Evolutionary conservation across 179 eudicot genomes (phyloP).

Genomic region (Actinidia chinensis): DNA sequence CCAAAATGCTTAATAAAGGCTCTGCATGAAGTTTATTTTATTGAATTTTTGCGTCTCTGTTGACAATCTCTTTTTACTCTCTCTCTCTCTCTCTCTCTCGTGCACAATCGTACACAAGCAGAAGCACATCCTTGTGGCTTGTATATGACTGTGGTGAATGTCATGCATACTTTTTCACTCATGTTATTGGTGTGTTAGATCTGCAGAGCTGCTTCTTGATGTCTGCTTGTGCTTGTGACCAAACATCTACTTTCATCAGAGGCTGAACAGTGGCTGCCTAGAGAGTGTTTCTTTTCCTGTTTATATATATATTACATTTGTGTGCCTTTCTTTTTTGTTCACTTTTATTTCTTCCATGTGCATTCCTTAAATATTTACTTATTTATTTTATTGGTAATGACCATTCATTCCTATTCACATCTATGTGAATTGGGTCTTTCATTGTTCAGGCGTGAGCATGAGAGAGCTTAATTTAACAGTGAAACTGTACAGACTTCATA

Average conservation of each 20-base stretch:
- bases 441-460: constrained; percentile 83
- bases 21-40: constrained; percentile 8
- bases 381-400: background rate
- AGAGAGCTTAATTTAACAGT: constrained; percentile 50
- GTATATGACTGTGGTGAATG: background rate
- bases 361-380: background rate
- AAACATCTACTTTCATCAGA: background rate
- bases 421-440: background rate
- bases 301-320: background rate
- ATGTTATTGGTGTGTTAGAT: background rate
- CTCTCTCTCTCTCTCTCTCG: background rate
- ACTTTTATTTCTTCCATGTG: background rate
- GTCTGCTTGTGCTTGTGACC: background rate
- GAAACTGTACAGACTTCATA: constrained; percentile 40
- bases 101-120: background rate
- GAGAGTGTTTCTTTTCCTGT: background rate
- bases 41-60: background rate
- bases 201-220: background rate
- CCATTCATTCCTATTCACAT: background rate
- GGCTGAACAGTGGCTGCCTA: background rate
- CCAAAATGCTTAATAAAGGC: background rate
- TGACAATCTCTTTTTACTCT: background rate
- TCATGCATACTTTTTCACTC: background rate
- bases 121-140: background rate
- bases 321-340: background rate